Conservation (phyloP, 371 early-diverging fungal species). For the Mortierella sp. region DNA sequence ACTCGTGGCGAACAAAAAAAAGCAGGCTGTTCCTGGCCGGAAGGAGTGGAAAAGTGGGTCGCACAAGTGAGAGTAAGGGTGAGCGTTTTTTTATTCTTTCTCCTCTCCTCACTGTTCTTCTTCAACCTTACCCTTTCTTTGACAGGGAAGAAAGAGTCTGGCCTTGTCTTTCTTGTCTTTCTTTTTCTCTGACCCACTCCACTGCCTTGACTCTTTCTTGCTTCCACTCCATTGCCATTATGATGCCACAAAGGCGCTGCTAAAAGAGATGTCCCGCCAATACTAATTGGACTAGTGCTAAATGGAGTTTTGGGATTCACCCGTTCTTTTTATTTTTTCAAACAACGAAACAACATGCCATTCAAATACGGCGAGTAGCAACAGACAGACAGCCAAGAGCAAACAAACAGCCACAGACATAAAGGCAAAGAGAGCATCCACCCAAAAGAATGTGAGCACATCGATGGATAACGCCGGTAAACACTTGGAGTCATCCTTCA, state of each 20-base stretch:
- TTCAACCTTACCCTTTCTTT: neutral
- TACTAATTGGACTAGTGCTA: neutral
- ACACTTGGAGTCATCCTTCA: too few species aligned
- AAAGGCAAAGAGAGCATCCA: neutral
- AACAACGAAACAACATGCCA: neutral
- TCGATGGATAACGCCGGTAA: neutral
- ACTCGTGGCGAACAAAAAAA: neutral
- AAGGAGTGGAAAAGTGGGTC: neutral
- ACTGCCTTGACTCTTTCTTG: too few species aligned
- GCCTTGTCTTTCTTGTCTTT: neutral
- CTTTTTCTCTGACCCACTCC: neutral
- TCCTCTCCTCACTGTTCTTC: neutral
- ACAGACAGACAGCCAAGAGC: neutral
- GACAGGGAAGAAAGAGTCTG: neutral
- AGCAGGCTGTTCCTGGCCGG: neutral
- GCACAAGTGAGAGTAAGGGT: neutral
- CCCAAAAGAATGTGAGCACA: neutral
- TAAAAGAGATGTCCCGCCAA: neutral
- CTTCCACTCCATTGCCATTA: neutral
- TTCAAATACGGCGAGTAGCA: neutral
- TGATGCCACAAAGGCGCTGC: neutral
- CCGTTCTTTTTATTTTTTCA: neutral
- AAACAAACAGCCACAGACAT: neutral
- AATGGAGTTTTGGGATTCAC: constrained; percentile 10
- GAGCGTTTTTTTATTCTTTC: neutral